Percentiles rank a stretch among this genome's conserved stretches.
These are phyloP conservation scores for Effrenium voratum DNA, from an alignment of 73 alveolate genomes.

Conservation along the genomic window DNA sequence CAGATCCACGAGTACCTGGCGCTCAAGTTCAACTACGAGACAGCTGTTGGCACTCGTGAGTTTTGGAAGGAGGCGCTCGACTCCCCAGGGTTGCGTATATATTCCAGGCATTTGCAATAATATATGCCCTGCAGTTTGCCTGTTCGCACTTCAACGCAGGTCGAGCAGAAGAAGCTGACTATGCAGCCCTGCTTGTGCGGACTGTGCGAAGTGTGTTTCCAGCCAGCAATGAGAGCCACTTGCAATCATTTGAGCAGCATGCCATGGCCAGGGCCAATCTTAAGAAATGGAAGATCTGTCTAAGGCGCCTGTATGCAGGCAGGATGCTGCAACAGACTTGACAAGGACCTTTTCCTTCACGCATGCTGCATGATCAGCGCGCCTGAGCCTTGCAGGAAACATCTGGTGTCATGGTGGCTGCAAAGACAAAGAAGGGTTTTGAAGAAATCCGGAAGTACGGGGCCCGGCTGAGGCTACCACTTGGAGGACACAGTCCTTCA, in stretches of 20 bases:
- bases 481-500: too few species aligned
- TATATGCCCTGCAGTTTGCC: background rate
- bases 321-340: slow-evolving; percentile 86
- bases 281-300: too few species aligned
- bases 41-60: slow-evolving; percentile 26
- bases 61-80: slow-evolving; percentile 42
- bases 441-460: slow-evolving; percentile 41
- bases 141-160: background rate
- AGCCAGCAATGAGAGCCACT: background rate
- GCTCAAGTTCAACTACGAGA: slow-evolving; percentile 61
- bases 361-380: background rate
- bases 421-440: slow-evolving; percentile 42
- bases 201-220: background rate
- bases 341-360: slow-evolving; percentile 14
- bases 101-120: background rate
- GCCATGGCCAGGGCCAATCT: too few species aligned
- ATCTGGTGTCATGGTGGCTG: slow-evolving; percentile 83
- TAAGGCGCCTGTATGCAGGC: slow-evolving; percentile 78
- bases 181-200: slow-evolving; percentile 31
- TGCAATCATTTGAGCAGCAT: background rate
- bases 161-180: background rate
- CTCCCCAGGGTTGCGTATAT: background rate
- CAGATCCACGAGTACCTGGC: slow-evolving; percentile 92
- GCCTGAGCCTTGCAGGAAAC: slow-evolving; percentile 13
- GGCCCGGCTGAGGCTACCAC: too few species aligned